Percentiles rank a stretch among this genome's conserved stretches.
These are phyloP conservation scores for Colletotrichum viniferum DNA, from an alignment of 2,329 filamentous ascomycete genomes.

Conservation along the genomic window DNA sequence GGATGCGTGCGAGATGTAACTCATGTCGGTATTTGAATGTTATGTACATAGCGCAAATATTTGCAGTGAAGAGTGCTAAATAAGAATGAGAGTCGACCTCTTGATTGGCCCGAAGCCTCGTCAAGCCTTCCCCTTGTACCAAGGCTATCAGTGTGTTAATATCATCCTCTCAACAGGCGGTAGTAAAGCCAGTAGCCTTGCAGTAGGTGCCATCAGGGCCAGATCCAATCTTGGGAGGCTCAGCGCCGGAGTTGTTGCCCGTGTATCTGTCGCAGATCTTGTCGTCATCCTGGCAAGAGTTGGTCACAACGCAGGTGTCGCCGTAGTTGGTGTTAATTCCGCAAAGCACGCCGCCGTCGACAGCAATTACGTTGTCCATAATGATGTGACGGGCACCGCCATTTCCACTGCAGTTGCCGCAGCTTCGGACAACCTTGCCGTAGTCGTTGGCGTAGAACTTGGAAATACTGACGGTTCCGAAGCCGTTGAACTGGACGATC, in stretches of 20 bases:
- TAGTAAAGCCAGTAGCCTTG: conserved; percentile 24
- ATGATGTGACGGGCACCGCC: conserved; percentile 45
- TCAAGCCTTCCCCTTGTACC: no score
- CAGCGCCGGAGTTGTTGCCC: conserved; percentile 38
- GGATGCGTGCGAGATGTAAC: no score
- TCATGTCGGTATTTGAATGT: neutral
- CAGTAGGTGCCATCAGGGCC: conserved; percentile 41
- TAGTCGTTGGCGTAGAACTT: conserved; percentile 51
- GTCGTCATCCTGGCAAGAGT: conserved; percentile 36
- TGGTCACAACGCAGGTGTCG: conserved; percentile 47
- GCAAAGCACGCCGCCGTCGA: conserved; percentile 44
- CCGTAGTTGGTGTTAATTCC: conserved; percentile 59
- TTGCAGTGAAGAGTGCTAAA: neutral
- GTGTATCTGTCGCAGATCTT: conserved; percentile 38
- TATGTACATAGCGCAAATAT: neutral
- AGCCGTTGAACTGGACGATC: conserved; percentile 46
- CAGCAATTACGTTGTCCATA: conserved; percentile 46
- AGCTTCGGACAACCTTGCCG: conserved; percentile 55
- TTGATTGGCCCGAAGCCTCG: no score
- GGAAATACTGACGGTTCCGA: conserved; percentile 40
- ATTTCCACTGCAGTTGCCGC: conserved; percentile 51
- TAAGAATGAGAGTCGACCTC: no score
- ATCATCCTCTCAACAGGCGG: conserved; percentile 8
- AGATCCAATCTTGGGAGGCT: conserved; percentile 40
- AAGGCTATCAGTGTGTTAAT: no score